Evolutionary conservation across 2,329 filamentous ascomycete genomes (phyloP), one percentile per base, ranked within the genome.

Genomic region (Aureobasidium uvarum): DNA sequence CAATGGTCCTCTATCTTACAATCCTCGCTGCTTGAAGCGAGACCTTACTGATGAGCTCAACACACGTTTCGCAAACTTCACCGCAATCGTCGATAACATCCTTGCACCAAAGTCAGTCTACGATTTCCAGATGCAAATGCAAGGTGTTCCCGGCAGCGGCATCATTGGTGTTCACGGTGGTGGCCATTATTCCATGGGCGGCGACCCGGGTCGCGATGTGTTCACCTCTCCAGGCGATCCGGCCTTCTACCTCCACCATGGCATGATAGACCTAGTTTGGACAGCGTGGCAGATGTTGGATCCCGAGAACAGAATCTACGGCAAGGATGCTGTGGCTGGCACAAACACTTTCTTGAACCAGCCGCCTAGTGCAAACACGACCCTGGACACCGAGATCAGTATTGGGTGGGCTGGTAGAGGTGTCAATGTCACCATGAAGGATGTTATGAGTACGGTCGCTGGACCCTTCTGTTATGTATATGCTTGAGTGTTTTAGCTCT

Each of bases 221-320:
- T 78, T 74, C 54, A 73, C 75, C 0, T 79, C 77, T 13, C 79
- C 80, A 0, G 78, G 74, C 6, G 79, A 82, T 45, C 79, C 79
- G 1, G 72, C 71, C 11, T 82, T 82, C 72, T 82, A 75, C 69
- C 74, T 79, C 38, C 80, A 81, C 66, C 80, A 82, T 56, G 74
- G 75, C 2, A 77, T 77, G 73, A 77, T 82, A n/a, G 81, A 82
- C 67, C 72, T 79, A 0, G 69, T 76, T 1, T 83, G 75, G 72
- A 80, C 77, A 76, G 79, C 78, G 16, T 84, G 81, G 81, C 81
- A 84, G 71, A 80, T 77, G 66, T 69, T 75, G 64, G 75, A 81
- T 56, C 68, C 74, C 10, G 64, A 68, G 50, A 72, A 71, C 3
- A 71, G 78, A 14, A 64, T 69, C 59, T 73, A 72, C 8, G 71